Base-by-base conservation (phyloP, 75 land plant genomes). In the Selaginella moellendorffii region DNA sequence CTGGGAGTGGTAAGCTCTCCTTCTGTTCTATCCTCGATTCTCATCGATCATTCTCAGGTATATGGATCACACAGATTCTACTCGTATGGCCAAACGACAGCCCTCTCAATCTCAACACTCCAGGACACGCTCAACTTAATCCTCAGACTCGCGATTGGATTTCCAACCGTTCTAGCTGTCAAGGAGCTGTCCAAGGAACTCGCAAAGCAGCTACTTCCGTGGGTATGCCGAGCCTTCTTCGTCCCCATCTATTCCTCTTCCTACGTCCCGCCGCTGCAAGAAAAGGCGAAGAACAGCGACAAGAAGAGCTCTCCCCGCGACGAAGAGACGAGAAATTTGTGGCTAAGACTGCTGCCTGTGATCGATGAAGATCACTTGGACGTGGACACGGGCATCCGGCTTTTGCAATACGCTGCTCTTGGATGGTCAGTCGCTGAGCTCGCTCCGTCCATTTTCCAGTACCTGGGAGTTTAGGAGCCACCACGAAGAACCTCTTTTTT, bases 381-480 rank as follows among this genome's bases (percentile, higher is more conserved):
- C 68, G 85, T 88, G 12, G 98, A 92, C 66, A 92, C 95, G 14
- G 96, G 87, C 26, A 92, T 88, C 29, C 71, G 90, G 64, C 76
- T 92, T 25, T 61, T 88, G 10, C 96, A 88, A 66, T 92, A 92
- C 74, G 84, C 98, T 26, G 90, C 88, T 2, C 82, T 92, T 65
- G 83, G 96, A 1, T 92, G 98, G 98, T 80, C 98, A n/a, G 90
- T 85, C 46, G 98, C 83, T 1, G 96, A 92, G 66, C 73, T 88
- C 26, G 89, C 78, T 65, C 98, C 98, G 1, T 73, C 71, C 24
- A 23, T 81, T 0, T 85, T 85, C 67, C 46, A 77, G 54, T 63
- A 62, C 22, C 53, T 87, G 66, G 69, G 78, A 36, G 75, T 90
- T 80, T 90, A 42, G 75, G 54, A n/a, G n/a, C n/a, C n/a, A n/a